phyloP scores from a whole-genome alignment of 192 early-diverging fungal species.

The Rhizophagus clarus region DNA sequence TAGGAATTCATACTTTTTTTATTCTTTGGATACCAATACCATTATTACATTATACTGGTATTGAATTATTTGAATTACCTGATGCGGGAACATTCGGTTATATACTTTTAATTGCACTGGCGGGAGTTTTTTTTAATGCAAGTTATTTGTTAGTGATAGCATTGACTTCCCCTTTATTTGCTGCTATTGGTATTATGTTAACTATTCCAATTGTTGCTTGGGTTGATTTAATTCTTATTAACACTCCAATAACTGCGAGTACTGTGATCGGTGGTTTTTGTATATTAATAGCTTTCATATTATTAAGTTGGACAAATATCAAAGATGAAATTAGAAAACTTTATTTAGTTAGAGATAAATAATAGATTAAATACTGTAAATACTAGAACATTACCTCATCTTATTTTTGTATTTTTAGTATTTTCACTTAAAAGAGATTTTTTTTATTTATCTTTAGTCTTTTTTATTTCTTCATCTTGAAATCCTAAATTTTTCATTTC shows the following conservation, averaged over 20 bases:
- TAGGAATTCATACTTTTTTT: slow-evolving; percentile 68
- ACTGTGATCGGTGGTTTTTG: slow-evolving; percentile 23
- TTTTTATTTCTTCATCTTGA: slow-evolving; percentile 47
- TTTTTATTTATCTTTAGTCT: slow-evolving; percentile 8
- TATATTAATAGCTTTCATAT: slow-evolving; percentile 20
- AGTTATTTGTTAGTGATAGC: slow-evolving; percentile 79
- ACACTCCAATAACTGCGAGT: background rate
- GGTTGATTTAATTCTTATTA: slow-evolving; percentile 8
- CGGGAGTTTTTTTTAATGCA: slow-evolving; percentile 77
- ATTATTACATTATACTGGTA: slow-evolving; percentile 57
- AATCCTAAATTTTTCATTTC: slow-evolving; percentile 71
- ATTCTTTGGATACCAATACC: slow-evolving; percentile 78
- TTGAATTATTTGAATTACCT: slow-evolving; percentile 73
- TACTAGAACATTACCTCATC: too few relatives aligned
- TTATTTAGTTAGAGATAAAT: background rate
- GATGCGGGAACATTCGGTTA: slow-evolving; percentile 48
- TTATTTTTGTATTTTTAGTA: background rate
- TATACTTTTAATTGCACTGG: slow-evolving; percentile 65
- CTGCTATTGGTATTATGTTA: slow-evolving; percentile 78
- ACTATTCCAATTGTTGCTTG: slow-evolving; percentile 73
- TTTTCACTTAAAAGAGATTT: background rate
- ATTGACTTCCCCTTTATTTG: slow-evolving; percentile 70
- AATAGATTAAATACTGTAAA: too few relatives aligned
- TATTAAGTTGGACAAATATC: slow-evolving; percentile 19
- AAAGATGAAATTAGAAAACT: background rate